Evolutionary conservation across 129 eudicot species (phyloP), one percentile per base, ranked within the genome.

Genomic region (Pseudognaphalium luteoalbum): DNA sequence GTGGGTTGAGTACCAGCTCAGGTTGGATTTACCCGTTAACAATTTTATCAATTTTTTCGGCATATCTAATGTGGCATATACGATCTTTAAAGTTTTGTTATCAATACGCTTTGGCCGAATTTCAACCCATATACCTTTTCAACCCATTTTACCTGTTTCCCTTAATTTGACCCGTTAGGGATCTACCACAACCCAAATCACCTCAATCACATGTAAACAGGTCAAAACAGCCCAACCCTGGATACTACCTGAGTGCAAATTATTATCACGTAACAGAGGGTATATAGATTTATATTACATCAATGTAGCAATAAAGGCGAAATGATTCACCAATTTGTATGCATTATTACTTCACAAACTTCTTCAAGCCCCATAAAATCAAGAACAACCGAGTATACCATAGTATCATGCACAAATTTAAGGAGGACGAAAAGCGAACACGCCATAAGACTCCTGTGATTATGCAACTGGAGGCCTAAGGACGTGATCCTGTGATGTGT

Each of bases 381-480:
- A 68, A 74, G 75, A 77, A 76, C 63, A 81, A 75, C 51, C 22
- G 2, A 42, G 29, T 28, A 63, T 54, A 70, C 64, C 56, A 54
- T 39, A 60, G 51, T 29, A 66, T 67, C 68, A 33, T 50, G 57
- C 56, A 78, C 42, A 72, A 68, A 42, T 50, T 68, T 19, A 16
- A 19, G 63, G 71, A 39, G 34, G 70, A 69, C 22, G 56, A 65
- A 69, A 32, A 64, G 76, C 44, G 7, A 64, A 37, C 82, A 64
- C 69, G 68, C 81, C 85, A 70, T 67, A 80, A 71, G 61, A 70
- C 21, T 68, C 80, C 4, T 9, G 37, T 42, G 34, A 67, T 83
- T 83, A 90, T 11, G 96, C 96, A 56, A 90, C 93, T 1, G 96
- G 96, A 72, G 96, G 96, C 68, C 93, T 93, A 72, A 90, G 96